phyloP scores from a whole-genome alignment of 495 filamentous ascomycete genomes.

The Usnea hakonensis region DNA sequence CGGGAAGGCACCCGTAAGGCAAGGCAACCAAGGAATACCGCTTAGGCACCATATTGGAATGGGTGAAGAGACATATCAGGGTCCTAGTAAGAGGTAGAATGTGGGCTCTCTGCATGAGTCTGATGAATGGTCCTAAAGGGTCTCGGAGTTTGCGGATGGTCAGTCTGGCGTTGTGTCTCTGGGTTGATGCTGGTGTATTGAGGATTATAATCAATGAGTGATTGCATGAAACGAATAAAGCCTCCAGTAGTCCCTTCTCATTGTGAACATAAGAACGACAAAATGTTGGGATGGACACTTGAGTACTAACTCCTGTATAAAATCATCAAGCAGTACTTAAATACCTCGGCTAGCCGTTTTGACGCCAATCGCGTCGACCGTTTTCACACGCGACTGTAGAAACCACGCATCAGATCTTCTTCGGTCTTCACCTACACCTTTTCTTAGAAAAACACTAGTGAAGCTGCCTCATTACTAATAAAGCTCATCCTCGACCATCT shows the following conservation, averaged over 20 bases:
- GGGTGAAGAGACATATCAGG: constrained; percentile 23
- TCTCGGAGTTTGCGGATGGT: not conserved
- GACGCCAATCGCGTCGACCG: not conserved
- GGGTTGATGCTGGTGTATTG: not conserved
- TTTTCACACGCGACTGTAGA: not conserved
- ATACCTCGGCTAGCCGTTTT: not conserved
- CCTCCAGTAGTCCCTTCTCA: not conserved
- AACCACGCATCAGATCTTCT: not conserved
- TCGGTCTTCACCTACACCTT: not conserved
- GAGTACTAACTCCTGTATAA: not conserved
- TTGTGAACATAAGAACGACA: not conserved
- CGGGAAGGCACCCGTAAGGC: constrained; percentile 5
- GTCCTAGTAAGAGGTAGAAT: constrained; percentile 15
- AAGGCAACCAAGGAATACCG: constrained; percentile 19
- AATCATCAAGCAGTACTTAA: not conserved
- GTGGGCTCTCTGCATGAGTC: not conserved
- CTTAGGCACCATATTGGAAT: constrained; percentile 26
- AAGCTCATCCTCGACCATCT: not conserved
- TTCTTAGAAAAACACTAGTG: too few species aligned
- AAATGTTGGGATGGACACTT: not conserved
- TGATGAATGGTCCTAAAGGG: not conserved
- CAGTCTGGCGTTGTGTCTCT: not conserved
- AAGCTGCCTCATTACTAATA: too few species aligned
- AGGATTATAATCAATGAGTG: not conserved
- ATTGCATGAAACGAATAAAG: not conserved